Conservation (phyloP, 1,284 basidiomycete genomes). For the Boletus sp. region DNA sequence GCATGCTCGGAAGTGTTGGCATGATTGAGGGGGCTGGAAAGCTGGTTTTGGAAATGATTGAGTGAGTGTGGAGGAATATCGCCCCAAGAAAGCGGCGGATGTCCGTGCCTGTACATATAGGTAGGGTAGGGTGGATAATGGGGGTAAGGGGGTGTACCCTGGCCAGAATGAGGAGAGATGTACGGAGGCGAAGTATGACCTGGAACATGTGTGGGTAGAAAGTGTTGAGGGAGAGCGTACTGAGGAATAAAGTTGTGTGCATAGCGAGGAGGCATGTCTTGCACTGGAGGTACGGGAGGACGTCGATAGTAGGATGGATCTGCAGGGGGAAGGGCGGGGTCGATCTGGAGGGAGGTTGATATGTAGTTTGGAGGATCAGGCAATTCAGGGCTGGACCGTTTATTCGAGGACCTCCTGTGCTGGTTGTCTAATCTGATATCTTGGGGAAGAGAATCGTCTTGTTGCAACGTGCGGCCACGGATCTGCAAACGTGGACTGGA, state of each 20-base stretch:
- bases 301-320: conserved; percentile 20
- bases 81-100: conserved; percentile 25
- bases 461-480: conserved; percentile 31
- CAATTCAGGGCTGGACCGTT: conserved; percentile 20
- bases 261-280: conserved; percentile 25
- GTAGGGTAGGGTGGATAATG: conserved; percentile 32
- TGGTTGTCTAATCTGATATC: conserved; percentile 29
- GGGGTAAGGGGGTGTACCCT: conserved; percentile 32
- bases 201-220: conserved; percentile 20
- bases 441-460: conserved; percentile 20
- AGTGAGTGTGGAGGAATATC: conserved; percentile 16
- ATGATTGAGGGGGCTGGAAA: conserved; percentile 8
- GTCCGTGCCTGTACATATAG: conserved; percentile 27
- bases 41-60: conserved; percentile 22
- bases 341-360: conserved; percentile 18
- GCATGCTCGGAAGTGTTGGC: conserved; percentile 16
- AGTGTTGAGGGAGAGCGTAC: conserved; percentile 28
- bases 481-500: conserved; percentile 40
- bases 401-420: conserved; percentile 13
- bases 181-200: conserved; percentile 31
- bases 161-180: conserved; percentile 24
- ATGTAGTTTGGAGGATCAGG: conserved; percentile 16
- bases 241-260: conserved; percentile 17
- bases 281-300: conserved; percentile 18
- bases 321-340: conserved; percentile 7